A percentile compares a stretch with the other conserved stretches of the same genome.
These are phyloP conservation scores for Talaromyces sp. DNA, from an alignment of 2,329 filamentous ascomycete species.

Conservation along the genomic window DNA sequence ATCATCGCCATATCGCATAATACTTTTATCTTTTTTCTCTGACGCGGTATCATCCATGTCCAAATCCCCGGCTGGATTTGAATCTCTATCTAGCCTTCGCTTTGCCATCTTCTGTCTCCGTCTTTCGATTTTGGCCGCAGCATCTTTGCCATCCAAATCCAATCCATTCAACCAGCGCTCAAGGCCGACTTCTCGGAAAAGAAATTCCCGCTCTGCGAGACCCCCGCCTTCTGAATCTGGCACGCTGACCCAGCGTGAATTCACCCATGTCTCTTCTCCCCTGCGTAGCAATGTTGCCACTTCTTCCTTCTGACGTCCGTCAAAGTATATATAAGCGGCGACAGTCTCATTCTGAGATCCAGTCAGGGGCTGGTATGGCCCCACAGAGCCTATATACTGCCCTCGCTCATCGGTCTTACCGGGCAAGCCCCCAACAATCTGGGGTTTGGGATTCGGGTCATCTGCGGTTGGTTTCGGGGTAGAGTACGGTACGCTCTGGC, in stretches of 20 bases:
- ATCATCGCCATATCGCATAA: constrained; percentile 76
- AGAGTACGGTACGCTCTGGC: constrained; percentile 86
- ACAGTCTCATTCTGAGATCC: constrained; percentile 94
- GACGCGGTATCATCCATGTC: constrained; percentile 28
- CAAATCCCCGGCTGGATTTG: constrained; percentile 40
- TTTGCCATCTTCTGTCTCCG: constrained; percentile 68
- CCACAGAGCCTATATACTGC: constrained; percentile 54
- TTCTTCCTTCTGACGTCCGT: constrained; percentile 90
- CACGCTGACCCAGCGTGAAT: constrained; percentile 94
- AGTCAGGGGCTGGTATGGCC: constrained; percentile 86
- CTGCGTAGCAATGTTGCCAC: constrained; percentile 87
- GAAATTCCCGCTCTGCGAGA: constrained; percentile 89
- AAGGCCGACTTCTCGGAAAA: constrained; percentile 93
- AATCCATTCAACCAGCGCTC: constrained; percentile 96
- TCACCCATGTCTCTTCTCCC: constrained; percentile 98
- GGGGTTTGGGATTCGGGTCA: constrained; percentile 74
- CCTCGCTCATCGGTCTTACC: constrained; percentile 48
- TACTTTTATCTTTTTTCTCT: constrained; percentile 42
- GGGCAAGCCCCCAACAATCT: constrained; percentile 68
- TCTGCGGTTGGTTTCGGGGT: constrained; percentile 71
- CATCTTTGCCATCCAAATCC: constrained; percentile 88
- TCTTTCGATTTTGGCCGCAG: constrained; percentile 69
- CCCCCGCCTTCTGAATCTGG: constrained; percentile 87
- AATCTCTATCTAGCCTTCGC: constrained; percentile 70
- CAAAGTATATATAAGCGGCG: constrained; percentile 98